A percentile compares a stretch with the other conserved stretches of the same genome.
Evolutionary conservation across 2,329 filamentous ascomycete genomes (phyloP).

Genomic region (Cladosporium oxysporum): DNA sequence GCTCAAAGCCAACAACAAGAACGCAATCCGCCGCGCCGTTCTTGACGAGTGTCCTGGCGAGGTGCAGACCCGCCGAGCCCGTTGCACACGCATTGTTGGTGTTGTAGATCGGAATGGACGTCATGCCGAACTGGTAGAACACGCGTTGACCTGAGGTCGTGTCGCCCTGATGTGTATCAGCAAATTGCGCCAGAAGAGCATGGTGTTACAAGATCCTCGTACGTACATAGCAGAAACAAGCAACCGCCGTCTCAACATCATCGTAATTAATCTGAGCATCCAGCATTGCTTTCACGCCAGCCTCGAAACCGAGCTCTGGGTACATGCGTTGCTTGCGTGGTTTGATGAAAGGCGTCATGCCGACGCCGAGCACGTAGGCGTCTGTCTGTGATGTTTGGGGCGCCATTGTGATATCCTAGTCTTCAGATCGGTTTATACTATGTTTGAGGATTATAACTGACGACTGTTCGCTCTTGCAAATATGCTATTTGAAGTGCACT

Average conservation of each 20-base stretch:
- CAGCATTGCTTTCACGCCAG: constrained; percentile 83
- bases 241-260: constrained; percentile 88
- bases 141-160: constrained; percentile 92
- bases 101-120: constrained; percentile 92
- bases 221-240: constrained; percentile 82
- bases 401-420: not conserved
- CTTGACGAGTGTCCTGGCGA: constrained; percentile 77
- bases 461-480: not conserved
- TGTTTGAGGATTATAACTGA: not conserved
- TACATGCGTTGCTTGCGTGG: constrained; percentile 91
- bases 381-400: constrained; percentile 20
- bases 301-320: constrained; percentile 90
- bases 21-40: constrained; percentile 77
- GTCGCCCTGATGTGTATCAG: constrained; percentile 60
- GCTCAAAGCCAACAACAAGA: constrained; percentile 92
- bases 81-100: constrained; percentile 99
- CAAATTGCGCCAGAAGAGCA: not conserved
- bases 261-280: constrained; percentile 91
- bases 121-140: constrained; percentile 99
- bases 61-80: constrained; percentile 81
- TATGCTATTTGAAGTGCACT: not conserved
- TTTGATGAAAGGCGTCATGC: constrained; percentile 99
- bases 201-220: not conserved
- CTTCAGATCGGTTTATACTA: not conserved
- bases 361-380: constrained; percentile 89